Evolutionary conservation across 129 eudicot genomes (phyloP), one percentile per base, ranked within the genome.

Genomic region (Daucus carota): DNA sequence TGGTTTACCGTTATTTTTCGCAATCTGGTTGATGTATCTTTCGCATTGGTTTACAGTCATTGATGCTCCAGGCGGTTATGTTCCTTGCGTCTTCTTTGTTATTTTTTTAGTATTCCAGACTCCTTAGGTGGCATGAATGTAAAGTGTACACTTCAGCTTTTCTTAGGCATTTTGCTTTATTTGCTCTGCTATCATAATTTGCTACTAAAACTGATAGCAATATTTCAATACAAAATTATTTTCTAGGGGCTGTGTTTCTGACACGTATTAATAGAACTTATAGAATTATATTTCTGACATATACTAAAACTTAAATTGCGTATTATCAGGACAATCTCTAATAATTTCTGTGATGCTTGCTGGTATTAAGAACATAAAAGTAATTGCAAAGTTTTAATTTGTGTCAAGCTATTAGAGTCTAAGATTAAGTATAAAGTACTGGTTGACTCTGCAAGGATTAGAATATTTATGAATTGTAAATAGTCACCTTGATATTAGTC

Each of bases 51-150:
- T 41, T 40, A 11, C 74, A 70, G 74, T 70, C 20, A 41, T 41
- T 70, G 74, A 70, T 41, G 50, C 74, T 41, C 74, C 74, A 16
- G 48, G 32, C 0, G 74, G 74, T 70, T 70, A 40, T 70, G 10
- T 38, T 67, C n/a, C 13, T 18, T 34, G n/a, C 26, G 34, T 34
- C 10, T 34, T 67, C 14, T 15, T 33, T 34, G 8, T 32, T 3
- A 33, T 67, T 34, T 31, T 16, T 16, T 33, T 1, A 34, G 43
- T 67, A 32, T 67, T 33, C 2, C 18, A 34, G 14, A 15, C 15
- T 17, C 26, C 40, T 67, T 26, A 33, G n/a, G 65, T 57, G 32
- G 26, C 42, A 32, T 34, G 24, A 14, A 34, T 67, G 34, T 63
- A 38, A 63, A 29, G 62, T 59, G 67, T 12, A n/a, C 33, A 59